Percentiles rank a stretch among this genome's conserved stretches.
These are phyloP conservation scores for Gracilaria gracilis DNA, from an alignment of 23 red algal species.

Conservation along the genomic window DNA sequence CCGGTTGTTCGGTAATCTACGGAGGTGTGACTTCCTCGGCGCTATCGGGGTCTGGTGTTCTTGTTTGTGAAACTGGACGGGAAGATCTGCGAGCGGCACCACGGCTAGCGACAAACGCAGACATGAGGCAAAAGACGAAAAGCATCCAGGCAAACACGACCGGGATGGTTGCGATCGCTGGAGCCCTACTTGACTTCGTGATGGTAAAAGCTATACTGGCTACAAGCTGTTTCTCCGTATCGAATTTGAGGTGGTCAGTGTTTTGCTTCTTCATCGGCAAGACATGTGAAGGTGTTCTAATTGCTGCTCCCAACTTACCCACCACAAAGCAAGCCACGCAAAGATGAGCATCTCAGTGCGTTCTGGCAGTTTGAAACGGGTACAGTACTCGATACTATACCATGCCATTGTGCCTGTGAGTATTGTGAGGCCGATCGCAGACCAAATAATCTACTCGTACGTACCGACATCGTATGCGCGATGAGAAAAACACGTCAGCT, in stretches of 20 bases:
- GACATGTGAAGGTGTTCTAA: background rate
- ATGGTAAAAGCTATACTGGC: conserved; percentile 52
- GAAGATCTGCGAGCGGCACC: background rate
- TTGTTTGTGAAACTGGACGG: background rate
- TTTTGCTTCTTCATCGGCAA: background rate
- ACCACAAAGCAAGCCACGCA: conserved; percentile 63
- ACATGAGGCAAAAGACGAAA: conserved; percentile 29
- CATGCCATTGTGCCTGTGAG: conserved; percentile 56
- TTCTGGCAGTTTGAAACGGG: conserved; percentile 22
- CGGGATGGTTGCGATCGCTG: conserved; percentile 34
- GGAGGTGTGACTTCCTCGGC: background rate
- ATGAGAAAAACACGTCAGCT: background rate
- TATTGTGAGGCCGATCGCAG: conserved; percentile 42
- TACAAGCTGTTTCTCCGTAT: background rate
- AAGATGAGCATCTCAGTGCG: conserved; percentile 59
- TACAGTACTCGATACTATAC: conserved; percentile 61
- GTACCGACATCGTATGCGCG: background rate
- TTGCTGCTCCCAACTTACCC: conserved; percentile 43
- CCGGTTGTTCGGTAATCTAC: background rate
- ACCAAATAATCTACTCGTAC: conserved; percentile 36
- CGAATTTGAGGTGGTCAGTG: no score
- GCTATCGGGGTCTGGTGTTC: background rate
- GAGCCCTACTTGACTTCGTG: conserved; percentile 21
- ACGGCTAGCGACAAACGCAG: conserved; percentile 40
- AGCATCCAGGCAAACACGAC: conserved; percentile 73